phyloP scores from a whole-genome alignment of 164 flowering plant species.

The Akebia trifoliata region DNA sequence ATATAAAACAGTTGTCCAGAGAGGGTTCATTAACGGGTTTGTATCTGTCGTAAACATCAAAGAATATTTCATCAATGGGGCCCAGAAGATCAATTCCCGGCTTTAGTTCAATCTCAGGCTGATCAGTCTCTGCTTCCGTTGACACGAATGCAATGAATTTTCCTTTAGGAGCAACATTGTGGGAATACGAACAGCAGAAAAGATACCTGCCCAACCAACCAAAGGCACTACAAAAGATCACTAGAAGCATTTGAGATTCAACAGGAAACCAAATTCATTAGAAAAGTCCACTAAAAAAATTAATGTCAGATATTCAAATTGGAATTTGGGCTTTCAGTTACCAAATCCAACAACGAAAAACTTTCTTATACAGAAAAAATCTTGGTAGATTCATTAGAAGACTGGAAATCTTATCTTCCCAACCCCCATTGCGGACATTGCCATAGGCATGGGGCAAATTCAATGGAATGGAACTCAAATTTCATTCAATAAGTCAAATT shows the following conservation, averaged over 20 bases:
- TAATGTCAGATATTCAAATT: no score
- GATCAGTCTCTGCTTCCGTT: slow-evolving; percentile 85
- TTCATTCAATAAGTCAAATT: no score
- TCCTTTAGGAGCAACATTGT: slow-evolving; percentile 95
- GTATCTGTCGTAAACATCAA: slow-evolving; percentile 78
- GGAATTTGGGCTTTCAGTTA: neutral
- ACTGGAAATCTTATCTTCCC: no score
- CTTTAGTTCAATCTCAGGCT: slow-evolving; percentile 72
- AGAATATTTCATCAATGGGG: slow-evolving; percentile 90
- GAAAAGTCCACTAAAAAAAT: neutral
- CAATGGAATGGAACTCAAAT: no score
- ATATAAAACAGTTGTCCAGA: slow-evolving; percentile 86
- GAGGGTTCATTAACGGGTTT: slow-evolving; percentile 87
- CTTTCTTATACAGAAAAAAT: neutral
- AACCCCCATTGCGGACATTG: neutral
- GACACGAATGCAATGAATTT: slow-evolving; percentile 94
- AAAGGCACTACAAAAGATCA: neutral
- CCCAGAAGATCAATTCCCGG: slow-evolving; percentile 89
- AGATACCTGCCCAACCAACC: slow-evolving; percentile 60
- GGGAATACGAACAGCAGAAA: slow-evolving; percentile 90
- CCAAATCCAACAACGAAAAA: neutral
- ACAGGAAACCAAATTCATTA: neutral
- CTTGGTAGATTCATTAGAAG: neutral
- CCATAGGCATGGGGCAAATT: neutral
- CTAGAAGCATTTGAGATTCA: neutral